A percentile compares a stretch with the other conserved stretches of the same genome.
Evolutionary conservation across 179 eudicot species (phyloP).

Genomic region (Pouteria campechiana): DNA sequence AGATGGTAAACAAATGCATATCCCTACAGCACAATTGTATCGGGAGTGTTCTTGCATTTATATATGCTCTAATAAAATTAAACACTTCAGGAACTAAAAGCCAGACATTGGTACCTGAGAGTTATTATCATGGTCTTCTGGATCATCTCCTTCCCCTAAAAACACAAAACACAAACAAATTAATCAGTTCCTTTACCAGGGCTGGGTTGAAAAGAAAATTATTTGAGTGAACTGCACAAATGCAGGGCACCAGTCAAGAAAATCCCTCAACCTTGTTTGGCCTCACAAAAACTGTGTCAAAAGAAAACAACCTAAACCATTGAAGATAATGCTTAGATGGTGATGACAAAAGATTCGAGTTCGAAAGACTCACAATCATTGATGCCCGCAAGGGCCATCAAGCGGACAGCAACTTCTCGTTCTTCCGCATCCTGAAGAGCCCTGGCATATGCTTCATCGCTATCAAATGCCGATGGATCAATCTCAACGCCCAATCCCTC

Average conservation of each 20-base stretch:
- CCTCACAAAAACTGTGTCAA: too few species aligned
- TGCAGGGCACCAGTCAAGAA: too few species aligned
- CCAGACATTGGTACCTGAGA: slow-evolving; percentile 44
- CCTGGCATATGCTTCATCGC: slow-evolving; percentile 92
- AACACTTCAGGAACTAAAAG: too few species aligned
- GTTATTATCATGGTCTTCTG: slow-evolving; percentile 40
- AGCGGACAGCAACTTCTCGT: slow-evolving; percentile 83
- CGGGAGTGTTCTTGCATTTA: too few species aligned
- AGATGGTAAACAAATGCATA: too few species aligned
- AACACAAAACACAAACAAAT: not conserved
- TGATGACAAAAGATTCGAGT: not conserved
- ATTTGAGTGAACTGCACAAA: too few species aligned
- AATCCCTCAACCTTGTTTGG: too few species aligned
- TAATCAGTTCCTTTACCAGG: too few species aligned
- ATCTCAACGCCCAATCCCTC: slow-evolving; percentile 34
- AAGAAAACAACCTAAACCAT: slow-evolving; percentile 5
- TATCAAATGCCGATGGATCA: slow-evolving; percentile 61
- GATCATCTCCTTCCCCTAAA: slow-evolving; percentile 44
- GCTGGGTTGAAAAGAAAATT: too few species aligned
- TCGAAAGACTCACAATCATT: slow-evolving; percentile 44
- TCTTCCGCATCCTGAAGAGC: slow-evolving; percentile 97
- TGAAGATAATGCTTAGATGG: not conserved
- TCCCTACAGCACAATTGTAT: too few species aligned
- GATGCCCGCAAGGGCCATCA: slow-evolving; percentile 71
- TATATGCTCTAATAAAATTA: too few species aligned